These are phyloP conservation scores for Babesia gibsoni DNA, from an alignment of 169 alveolate genomes.

Conservation along the genomic window DNA sequence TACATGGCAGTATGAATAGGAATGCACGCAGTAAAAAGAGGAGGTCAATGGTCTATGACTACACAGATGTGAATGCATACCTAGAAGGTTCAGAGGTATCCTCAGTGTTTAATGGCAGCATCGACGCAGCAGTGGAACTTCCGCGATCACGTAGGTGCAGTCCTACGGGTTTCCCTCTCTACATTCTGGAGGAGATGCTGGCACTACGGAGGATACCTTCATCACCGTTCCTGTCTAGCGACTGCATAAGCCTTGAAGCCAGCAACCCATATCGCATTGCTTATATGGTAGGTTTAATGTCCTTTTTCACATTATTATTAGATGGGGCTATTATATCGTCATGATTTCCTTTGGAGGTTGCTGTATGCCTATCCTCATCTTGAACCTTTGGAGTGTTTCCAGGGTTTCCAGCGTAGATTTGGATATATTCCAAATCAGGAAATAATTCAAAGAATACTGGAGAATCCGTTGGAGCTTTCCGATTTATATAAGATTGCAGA, in stretches of 20 bases:
- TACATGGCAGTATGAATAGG: background rate
- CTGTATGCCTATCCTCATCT: conserved; percentile 9
- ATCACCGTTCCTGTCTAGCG: background rate
- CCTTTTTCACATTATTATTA: background rate
- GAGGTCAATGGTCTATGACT: background rate
- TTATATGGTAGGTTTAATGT: background rate
- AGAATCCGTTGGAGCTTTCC: background rate
- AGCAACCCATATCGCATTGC: conserved; percentile 28
- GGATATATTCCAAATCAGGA: background rate
- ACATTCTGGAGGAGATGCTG: background rate
- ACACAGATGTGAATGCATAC: conserved; percentile 12
- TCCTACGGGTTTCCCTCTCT: conserved; percentile 29
- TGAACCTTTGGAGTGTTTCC: conserved; percentile 5
- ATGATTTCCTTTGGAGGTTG: conserved; percentile 40
- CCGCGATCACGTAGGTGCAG: conserved; percentile 33
- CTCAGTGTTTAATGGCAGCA: background rate
- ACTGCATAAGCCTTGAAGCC: background rate
- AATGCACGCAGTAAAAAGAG: background rate
- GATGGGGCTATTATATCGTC: conserved; percentile 34
- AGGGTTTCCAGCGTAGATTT: background rate
- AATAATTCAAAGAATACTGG: background rate
- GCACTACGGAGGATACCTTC: conserved; percentile 7
- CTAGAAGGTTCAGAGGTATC: conserved; percentile 5
- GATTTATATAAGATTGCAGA: background rate
- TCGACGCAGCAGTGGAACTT: conserved; percentile 1